Base-by-base conservation (phyloP, 2,329 filamentous ascomycete species). In the Elsinoe batatas region DNA sequence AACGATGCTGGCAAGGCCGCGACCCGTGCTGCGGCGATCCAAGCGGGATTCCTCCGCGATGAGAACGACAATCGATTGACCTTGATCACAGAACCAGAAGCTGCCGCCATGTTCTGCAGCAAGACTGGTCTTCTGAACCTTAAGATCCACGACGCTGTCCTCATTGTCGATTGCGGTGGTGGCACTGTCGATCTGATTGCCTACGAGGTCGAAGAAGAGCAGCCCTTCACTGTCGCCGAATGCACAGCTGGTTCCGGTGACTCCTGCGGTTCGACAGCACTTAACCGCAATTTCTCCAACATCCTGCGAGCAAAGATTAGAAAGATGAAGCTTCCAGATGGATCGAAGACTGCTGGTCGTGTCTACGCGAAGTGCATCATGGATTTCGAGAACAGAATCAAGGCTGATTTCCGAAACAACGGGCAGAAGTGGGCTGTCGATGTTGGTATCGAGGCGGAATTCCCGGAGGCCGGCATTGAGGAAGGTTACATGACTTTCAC, bases 401-500 rank as follows among this genome's bases (percentile, higher is more conserved):
- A 98, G 79, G 93, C 93, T 50, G 93, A 97, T 72, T 98, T 98
- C 84, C 84, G 93, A 61, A 97, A 97, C 76, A 97, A 96, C 71
- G 91, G 91, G 50, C 91, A 97, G 72, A 97, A 97, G 72, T 97
- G 93, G 93, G 93, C 93, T 43, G 91, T 97, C 17, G 93, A 98
- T 69, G 93, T 98, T 50, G 93, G 93, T 67, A 97, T 98, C 65
- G 93, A 98, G 76, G 90, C 91, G 42, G 93, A 97, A 68, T 97
- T 94, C 75, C 91, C 91, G 37, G 93, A 97, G 68, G 93, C 93
- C 32, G 91, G 90, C 63, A 97, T 98, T 63, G 93, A 97, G 74
- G 93, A 98, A 72, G 91, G 93, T 51, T 97, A 96, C 76, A 98
- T 98, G 93, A 97, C 91, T 2, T 98, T 98, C 70, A 97, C 91